These are phyloP conservation scores for Ilex aquifolium DNA, from an alignment of 257 asterid species.

Conservation along the genomic window DNA sequence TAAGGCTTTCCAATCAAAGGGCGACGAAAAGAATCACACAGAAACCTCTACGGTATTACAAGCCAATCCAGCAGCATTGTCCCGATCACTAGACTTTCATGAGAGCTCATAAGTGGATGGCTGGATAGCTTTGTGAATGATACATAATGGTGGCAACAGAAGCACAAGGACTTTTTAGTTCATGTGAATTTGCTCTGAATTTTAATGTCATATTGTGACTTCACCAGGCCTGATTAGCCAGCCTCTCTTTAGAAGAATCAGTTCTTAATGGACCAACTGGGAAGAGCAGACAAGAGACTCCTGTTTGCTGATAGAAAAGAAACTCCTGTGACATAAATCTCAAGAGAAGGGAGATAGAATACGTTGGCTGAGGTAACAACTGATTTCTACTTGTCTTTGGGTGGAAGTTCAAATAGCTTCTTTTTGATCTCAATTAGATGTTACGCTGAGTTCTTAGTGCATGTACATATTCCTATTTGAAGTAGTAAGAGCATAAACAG, in stretches of 20 bases:
- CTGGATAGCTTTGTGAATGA: constrained; percentile 6
- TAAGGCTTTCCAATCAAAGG: constrained; percentile 7
- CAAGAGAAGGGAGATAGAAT: too few species aligned
- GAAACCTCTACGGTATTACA: neutral
- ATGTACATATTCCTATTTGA: constrained; percentile 13
- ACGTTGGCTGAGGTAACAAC: neutral
- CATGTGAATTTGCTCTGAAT: too few species aligned
- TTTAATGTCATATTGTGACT: too few species aligned
- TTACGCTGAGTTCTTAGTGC: constrained; percentile 9
- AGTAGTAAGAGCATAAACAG: constrained; percentile 5
- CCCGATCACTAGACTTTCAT: constrained; percentile 64
- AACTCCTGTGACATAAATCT: too few species aligned
- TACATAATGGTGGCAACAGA: constrained; percentile 3
- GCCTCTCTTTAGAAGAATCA: too few species aligned
- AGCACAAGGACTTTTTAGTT: neutral
- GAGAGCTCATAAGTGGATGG: constrained; percentile 41
- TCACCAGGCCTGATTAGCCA: too few species aligned
- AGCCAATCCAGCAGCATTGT: constrained; percentile 57
- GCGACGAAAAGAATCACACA: neutral
- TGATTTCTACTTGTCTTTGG: neutral
- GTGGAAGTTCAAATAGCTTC: constrained; percentile 2
- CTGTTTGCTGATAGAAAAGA: too few species aligned
- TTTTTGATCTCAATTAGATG: neutral
- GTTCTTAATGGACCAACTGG: too few species aligned
- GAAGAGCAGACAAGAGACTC: too few species aligned